Conservation (phyloP, 2,329 filamentous ascomycete species). For the Pseudogymnoascus sp. region DNA sequence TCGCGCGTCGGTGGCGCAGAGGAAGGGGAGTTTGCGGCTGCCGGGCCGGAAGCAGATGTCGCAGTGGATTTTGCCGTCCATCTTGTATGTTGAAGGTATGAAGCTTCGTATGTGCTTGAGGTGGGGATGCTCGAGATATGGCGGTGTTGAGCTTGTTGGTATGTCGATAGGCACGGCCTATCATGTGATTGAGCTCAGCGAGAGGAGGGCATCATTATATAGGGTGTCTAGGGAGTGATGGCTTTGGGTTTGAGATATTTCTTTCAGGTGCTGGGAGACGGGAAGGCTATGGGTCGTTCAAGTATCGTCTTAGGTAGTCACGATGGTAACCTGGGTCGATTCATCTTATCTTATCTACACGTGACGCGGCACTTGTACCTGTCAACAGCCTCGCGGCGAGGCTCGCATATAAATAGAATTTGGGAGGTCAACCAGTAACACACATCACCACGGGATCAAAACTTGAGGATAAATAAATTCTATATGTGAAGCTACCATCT, state of each 20-base stretch:
- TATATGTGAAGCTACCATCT: background rate
- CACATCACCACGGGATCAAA: background rate
- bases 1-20: constrained; percentile 64
- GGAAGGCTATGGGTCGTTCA: background rate
- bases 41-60: constrained; percentile 54
- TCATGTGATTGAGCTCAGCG: background rate
- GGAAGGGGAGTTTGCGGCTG: constrained; percentile 54
- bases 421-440: background rate
- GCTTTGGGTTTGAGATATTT: background rate
- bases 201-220: background rate
- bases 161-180: background rate
- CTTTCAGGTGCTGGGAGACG: background rate
- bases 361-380: background rate
- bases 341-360: constrained; percentile 4
- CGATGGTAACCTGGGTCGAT: constrained; percentile 4
- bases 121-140: background rate
- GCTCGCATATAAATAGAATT: constrained; percentile 6
- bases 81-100: constrained; percentile 12
- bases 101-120: background rate
- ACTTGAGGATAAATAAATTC: background rate
- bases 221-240: background rate
- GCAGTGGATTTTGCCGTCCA: constrained; percentile 53
- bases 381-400: background rate
- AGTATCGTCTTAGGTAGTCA: background rate
- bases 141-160: background rate